Evolutionary conservation across 805 yeast genomes (phyloP), one percentile per base, ranked within the genome.

Genomic region (Saccharomycopsis olivae): DNA sequence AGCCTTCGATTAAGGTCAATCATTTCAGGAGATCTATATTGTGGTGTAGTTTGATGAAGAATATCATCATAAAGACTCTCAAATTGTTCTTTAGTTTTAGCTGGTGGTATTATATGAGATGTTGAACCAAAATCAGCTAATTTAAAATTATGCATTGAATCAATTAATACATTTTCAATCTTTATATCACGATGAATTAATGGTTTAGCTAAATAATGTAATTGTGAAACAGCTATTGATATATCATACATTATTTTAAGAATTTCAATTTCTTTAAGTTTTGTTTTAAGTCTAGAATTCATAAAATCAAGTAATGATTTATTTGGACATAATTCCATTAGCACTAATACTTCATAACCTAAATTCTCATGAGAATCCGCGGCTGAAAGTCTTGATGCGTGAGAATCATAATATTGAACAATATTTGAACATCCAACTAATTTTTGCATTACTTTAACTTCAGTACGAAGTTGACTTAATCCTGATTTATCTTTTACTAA

Each of bases 281-380:
- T 89, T 10, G 85, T 79, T 47, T 82, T 75, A 41, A 89, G 69
- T 39, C 88, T 69, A 15, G 79, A 70, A 59, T 89, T 92, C 97
- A 89, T 88, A 54, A 71, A 88, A 55, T 92, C 96, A 46, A 89
- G 67, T 35, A 94, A 70, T 14, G 95, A 85, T 47, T 81, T 73
- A 56, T 82, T 83, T 9, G 94, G 79, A 56, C 98, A 89, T 51
- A 79, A 72, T 58, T 89, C 98, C 97, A 89, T 92, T 48, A 89
- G 65, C 32, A 89, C 74, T 40, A 89, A 65, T 6, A 92, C 96
- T 60, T 89, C 97, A 57, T 85, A 92, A 1, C 73, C 74, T 8
- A 57, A 57, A 21, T 53, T 48, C 10, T 61, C 61, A 32, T 53
- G 43, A 23, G 55, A 48, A 19, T 29, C 36, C 13, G 30, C 33